Percentiles rank a stretch among this genome's conserved stretches.
These are phyloP conservation scores for Solanum chacoense DNA, from an alignment of 305 asterid species.

Conservation along the genomic window DNA sequence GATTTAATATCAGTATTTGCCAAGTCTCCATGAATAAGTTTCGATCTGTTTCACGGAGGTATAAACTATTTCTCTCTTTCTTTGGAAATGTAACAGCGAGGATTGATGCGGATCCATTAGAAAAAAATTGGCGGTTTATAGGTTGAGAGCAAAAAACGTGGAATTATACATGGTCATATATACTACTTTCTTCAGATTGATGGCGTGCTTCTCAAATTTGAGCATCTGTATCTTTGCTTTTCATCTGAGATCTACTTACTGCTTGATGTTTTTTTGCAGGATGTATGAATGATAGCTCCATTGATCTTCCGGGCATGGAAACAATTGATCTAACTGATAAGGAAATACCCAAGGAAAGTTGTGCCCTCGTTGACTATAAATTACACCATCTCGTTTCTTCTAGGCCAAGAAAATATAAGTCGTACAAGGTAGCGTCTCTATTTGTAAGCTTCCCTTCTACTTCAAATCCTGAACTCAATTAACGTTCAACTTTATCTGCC, in stretches of 20 bases:
- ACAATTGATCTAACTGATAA: slow-evolving; percentile 46
- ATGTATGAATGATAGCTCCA: slow-evolving; percentile 8
- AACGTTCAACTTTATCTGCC: background rate
- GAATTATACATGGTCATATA: background rate
- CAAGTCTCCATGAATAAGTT: background rate
- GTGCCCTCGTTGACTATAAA: slow-evolving; percentile 11
- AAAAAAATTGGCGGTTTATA: background rate
- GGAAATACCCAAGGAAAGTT: slow-evolving; percentile 16
- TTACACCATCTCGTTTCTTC: slow-evolving; percentile 19
- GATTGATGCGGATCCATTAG: background rate
- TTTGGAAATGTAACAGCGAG: background rate
- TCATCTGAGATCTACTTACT: background rate
- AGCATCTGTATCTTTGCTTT: background rate
- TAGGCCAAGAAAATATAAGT: slow-evolving; percentile 38
- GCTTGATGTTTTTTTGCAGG: slow-evolving; percentile 15
- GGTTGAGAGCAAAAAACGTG: background rate
- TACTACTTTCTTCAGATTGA: background rate
- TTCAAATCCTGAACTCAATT: background rate
- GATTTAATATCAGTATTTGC: background rate
- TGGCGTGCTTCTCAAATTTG: background rate
- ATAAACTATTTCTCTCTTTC: background rate
- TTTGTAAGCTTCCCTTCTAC: background rate
- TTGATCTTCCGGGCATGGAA: slow-evolving; percentile 34
- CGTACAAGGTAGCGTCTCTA: slow-evolving; percentile 40
- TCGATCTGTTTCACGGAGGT: background rate